Evolutionary conservation across 805 yeast genomes (phyloP), one percentile per base, ranked within the genome.

Genomic region (Torulaspora franciscae): DNA sequence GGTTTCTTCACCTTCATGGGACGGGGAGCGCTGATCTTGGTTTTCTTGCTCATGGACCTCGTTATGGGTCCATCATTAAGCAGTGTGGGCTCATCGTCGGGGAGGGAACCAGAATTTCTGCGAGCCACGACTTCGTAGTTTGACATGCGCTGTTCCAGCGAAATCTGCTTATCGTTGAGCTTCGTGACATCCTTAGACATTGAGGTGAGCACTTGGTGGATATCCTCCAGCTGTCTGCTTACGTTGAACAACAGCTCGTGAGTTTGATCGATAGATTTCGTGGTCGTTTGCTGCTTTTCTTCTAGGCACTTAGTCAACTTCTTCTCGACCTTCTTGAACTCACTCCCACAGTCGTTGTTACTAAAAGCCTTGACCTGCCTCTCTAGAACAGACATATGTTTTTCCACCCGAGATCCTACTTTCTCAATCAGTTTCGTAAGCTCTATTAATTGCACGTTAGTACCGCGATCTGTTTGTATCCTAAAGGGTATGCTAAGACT

Each of bases 141-240:
- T 15, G 4, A 30, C 22, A 40, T 22, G 4, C 43, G 37, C 22
- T 34, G 32, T 42, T 57, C 62, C 23, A 57, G 32, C 3, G 35
- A 14, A 6, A 33, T 26, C 46, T 56, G 59, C 10, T 55, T 48
- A 24, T 47, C 41, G 15, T 47, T 42, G 7, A 56, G 24, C 8
- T 24, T 36, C 6, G 46, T 43, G 28, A 57, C 47, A 24, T 58
- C 58, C 15, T 41, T 47, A 2, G 61, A 58, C 40, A 57, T 40
- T 8, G 56, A 48, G 3, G 35, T 32, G 37, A 58, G 32, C 8
- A 56, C 52, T 10, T 50, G 44, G 22, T 52, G 56, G 1, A 55
- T 32, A 25, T 50, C 51, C 26, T 57, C 56, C 42, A 56, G 41
- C 23, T 56, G 60, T 25, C 40, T 43, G 19, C 42, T 33, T 22